phyloP scores from a whole-genome alignment of 139 green algal species.

The Tetradesmus obliquus region DNA sequence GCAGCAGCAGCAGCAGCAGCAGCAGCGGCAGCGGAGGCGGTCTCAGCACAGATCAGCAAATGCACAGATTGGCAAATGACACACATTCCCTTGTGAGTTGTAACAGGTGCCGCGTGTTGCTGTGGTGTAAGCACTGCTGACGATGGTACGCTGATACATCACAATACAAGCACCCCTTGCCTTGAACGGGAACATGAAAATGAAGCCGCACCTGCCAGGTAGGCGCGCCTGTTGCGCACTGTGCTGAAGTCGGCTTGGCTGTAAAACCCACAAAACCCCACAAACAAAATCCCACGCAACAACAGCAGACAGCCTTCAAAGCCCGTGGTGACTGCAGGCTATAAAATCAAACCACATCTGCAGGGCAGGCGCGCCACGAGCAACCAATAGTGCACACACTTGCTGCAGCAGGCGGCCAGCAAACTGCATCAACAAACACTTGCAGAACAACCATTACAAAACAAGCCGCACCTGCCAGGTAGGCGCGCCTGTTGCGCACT shows the following conservation, averaged over 20 bases:
- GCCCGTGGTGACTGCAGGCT: not conserved
- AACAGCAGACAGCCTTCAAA: not conserved
- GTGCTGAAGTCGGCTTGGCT: conserved; percentile 39
- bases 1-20: not conserved
- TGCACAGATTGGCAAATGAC: no score
- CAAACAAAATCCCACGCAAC: not conserved
- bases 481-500: conserved; percentile 56
- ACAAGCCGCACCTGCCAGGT: conserved; percentile 43
- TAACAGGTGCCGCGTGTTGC: no score
- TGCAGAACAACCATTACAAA: not conserved
- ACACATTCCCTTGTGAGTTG: no score
- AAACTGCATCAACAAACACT: not conserved
- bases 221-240: conserved; percentile 56
- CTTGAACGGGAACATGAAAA: no score
- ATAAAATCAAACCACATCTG: not conserved
- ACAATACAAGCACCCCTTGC: no score
- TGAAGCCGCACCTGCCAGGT: conserved; percentile 42
- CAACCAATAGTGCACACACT: no score
- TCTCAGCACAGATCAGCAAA: not conserved
- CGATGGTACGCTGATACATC: no score
- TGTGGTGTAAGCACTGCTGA: no score
- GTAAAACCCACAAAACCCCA: conserved; percentile 1
- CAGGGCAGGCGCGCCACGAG: not conserved
- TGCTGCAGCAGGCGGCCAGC: not conserved
- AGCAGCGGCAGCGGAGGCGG: not conserved